Evolutionary conservation across 345 rosid genomes (phyloP).

Genomic region (Kernera saxatilis): DNA sequence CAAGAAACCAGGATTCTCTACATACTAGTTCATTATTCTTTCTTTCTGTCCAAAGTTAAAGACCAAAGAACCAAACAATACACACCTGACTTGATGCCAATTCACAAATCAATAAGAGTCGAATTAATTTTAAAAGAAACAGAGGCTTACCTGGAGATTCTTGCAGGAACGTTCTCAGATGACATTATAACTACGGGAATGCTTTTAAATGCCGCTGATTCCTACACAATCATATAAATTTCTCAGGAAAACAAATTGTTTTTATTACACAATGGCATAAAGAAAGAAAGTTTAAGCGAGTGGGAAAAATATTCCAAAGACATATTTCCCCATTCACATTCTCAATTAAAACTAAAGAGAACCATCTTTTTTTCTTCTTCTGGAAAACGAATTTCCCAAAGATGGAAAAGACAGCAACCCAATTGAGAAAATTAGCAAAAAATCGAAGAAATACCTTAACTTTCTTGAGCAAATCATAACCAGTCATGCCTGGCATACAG

Average conservation of each 20-base stretch:
- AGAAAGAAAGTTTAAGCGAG: neutral
- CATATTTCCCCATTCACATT: slow-evolving; percentile 21
- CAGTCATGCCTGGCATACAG: slow-evolving; percentile 98
- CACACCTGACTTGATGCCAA: neutral
- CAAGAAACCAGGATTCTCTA: neutral
- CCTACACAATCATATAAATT: slow-evolving; percentile 34
- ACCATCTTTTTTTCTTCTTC: slow-evolving; percentile 10
- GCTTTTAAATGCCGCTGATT: slow-evolving; percentile 60
- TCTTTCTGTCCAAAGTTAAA: neutral
- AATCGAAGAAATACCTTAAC: slow-evolving; percentile 49
- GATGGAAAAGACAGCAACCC: slow-evolving; percentile 25
- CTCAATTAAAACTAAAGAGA: neutral
- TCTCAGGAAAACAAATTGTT: slow-evolving; percentile 1
- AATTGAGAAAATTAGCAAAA: neutral
- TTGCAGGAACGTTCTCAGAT: slow-evolving; percentile 80
- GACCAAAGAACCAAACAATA: neutral
- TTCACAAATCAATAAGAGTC: neutral
- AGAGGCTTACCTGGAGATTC: slow-evolving; percentile 54
- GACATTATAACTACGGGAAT: slow-evolving; percentile 94
- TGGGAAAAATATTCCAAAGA: slow-evolving; percentile 21
- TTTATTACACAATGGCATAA: neutral
- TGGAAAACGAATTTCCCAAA: slow-evolving; percentile 21
- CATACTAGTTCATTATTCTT: neutral
- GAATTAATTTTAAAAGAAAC: neutral
- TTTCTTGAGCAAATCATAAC: slow-evolving; percentile 82